Base-by-base conservation (phyloP, 2,329 filamentous ascomycete species). In the Hypoxylon sp. region DNA sequence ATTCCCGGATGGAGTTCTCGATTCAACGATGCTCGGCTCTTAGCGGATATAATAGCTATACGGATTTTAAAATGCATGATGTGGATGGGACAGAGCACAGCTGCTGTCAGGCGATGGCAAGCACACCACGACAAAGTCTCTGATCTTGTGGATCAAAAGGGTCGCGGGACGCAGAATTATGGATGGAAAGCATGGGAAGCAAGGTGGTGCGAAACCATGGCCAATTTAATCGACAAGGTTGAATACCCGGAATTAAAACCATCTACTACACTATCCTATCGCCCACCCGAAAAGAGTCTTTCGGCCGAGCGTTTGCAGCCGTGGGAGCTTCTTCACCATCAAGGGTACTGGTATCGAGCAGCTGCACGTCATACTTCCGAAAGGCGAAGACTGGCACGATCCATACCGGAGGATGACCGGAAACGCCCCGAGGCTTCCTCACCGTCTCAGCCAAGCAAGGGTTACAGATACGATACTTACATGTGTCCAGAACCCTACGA, bases 181-280 rank as follows among this genome's bases (percentile, higher is more conserved):
- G 90, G 91, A 4, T 97, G 92, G 90, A 83, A 91, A 65, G 92
- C 93, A 2, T 99, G 93, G 92, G 89, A 96, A 72, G 86, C 90
- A 29, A 82, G 89, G 47, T 87, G 84, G 84, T 79, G 82, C 11
- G 75, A 74, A 15, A 73, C 84, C 8, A 87, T 87, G 84, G 83
- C 82, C 2, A 76, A 82, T 32, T 65, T 86, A 55, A 77, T 86
- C 12, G 78, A 83, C 54, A 80, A 76, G 55, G 73, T 78, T 17
- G 75, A 77, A 13, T 73, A 84, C 8, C 72, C 75, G 2, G 79
- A 79, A 23, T 71, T 86, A 12, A 71, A 71, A 1, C 73, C 77
- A 1, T 69, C 71, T 2, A 74, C 73, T 1, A 67, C 67, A 38
- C 64, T 69, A 9, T 67, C 85, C 5, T 86, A 77, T 55, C 70